phyloP scores from a whole-genome alignment of 73 alveolate genomes.

The Breviolum minutum region DNA sequence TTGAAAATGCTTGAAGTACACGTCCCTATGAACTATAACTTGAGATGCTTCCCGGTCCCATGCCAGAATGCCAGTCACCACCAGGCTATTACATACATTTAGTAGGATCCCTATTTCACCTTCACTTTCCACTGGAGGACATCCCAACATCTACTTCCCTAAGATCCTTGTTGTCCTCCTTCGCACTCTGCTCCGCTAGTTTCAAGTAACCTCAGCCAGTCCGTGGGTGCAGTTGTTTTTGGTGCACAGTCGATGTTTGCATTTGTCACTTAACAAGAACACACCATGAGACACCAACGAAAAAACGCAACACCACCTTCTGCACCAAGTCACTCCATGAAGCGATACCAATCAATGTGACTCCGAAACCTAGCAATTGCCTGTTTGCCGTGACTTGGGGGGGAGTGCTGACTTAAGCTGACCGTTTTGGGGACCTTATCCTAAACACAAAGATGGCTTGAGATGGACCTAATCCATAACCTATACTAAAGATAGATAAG shows the following conservation, averaged over 20 bases:
- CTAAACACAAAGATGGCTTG: too few relatives aligned
- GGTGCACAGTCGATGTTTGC: not conserved
- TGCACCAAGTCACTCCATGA: not conserved
- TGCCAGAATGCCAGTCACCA: too few relatives aligned
- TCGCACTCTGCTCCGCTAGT: not conserved
- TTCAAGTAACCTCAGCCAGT: not conserved
- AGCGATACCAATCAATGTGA: slow-evolving; percentile 6
- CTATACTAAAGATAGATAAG: not conserved
- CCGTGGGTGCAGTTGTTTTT: not conserved
- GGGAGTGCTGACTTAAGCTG: too few relatives aligned
- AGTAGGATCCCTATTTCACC: not conserved
- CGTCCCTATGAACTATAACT: too few relatives aligned
- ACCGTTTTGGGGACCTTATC: too few relatives aligned
- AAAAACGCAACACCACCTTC: not conserved
- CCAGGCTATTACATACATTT: too few relatives aligned
- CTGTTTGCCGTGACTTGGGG: too few relatives aligned
- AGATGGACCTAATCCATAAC: not conserved
- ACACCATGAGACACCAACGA: too few relatives aligned
- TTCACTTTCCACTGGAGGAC: not conserved
- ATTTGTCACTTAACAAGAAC: too few relatives aligned
- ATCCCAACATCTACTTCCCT: not conserved
- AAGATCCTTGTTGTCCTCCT: not conserved
- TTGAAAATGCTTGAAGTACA: too few relatives aligned
- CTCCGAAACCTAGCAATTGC: slow-evolving; percentile 9
- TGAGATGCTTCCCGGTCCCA: not conserved